phyloP scores from a whole-genome alignment of 2,329 filamentous ascomycete genomes.

The Aspergillus luchuensis region DNA sequence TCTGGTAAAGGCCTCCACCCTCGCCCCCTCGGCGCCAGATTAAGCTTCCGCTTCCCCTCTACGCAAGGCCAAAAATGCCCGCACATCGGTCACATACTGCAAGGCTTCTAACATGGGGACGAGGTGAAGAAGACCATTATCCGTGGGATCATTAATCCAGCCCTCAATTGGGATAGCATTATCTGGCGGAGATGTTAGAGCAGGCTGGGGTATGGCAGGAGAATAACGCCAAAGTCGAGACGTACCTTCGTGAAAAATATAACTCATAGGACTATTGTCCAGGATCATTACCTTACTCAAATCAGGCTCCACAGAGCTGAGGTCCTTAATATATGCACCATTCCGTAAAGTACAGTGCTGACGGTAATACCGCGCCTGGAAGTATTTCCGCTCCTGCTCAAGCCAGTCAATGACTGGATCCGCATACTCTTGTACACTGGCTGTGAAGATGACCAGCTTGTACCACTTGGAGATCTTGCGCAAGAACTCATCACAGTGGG shows the following conservation, averaged over 20 bases:
- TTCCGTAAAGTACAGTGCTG: conserved; percentile 97
- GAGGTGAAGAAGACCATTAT: conserved; percentile 90
- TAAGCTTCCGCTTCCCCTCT: conserved; percentile 67
- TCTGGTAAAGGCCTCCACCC: not conserved
- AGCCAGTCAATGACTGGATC: conserved; percentile 99
- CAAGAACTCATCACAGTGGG: conserved; percentile 94
- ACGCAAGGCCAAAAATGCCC: conserved; percentile 83
- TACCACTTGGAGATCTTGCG: conserved; percentile 97
- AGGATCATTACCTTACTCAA: conserved; percentile 98
- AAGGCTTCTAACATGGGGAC: conserved; percentile 90
- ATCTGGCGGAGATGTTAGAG: conserved; percentile 58
- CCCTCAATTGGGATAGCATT: conserved; percentile 99
- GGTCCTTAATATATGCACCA: conserved; percentile 96
- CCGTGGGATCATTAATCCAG: conserved; percentile 98
- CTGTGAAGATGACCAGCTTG: conserved; percentile 94
- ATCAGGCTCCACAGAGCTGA: conserved; percentile 94
- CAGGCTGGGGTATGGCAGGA: not conserved
- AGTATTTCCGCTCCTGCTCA: conserved; percentile 94
- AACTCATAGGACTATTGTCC: conserved; percentile 97
- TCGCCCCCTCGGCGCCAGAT: conserved; percentile 2
- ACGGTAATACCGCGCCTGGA: conserved; percentile 88
- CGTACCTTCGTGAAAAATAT: conserved; percentile 96
- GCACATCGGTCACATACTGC: conserved; percentile 95
- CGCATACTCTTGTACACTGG: conserved; percentile 96
- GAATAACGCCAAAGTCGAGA: not conserved